Percentiles rank a stretch among this genome's conserved stretches.
These are phyloP conservation scores for Zygosaccharomyces pseudorouxii DNA, from an alignment of 805 yeast species.

Conservation along the genomic window DNA sequence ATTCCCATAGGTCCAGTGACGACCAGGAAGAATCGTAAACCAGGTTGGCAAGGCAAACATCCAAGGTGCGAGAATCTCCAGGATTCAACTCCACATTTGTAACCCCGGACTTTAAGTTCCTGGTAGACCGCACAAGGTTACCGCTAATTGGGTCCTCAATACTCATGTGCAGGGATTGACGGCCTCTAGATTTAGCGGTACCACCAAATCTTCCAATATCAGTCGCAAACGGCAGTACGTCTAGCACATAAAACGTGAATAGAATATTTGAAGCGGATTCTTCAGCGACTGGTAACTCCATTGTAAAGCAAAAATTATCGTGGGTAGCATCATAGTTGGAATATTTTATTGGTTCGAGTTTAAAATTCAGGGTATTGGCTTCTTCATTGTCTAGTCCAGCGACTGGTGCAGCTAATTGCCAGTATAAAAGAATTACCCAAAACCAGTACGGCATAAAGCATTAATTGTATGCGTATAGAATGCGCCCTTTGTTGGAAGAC, in stretches of 20 bases:
- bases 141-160: conserved; percentile 13
- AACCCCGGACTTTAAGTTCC: conserved; percentile 16
- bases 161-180: conserved; percentile 21
- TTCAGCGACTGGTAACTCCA: conserved; percentile 7
- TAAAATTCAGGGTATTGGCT: conserved; percentile 2
- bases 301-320: conserved; percentile 7
- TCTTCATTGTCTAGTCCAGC: conserved; percentile 4
- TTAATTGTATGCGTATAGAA: background rate
- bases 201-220: conserved; percentile 26
- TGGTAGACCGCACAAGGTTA: conserved; percentile 19
- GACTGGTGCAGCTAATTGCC: background rate
- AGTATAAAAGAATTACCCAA: conserved; percentile 3
- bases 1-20: conserved; percentile 24
- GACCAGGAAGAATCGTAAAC: conserved; percentile 37
- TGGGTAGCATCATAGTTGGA: conserved; percentile 1
- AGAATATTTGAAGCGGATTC: conserved; percentile 8
- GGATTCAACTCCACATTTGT: conserved; percentile 17
- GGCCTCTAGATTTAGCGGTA: conserved; percentile 23
- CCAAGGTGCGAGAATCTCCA: conserved; percentile 10
- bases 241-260: conserved; percentile 18
- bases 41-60: conserved; percentile 31
- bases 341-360: conserved; percentile 8
- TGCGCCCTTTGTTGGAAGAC: background rate
- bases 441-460: background rate
- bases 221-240: conserved; percentile 13